These are phyloP conservation scores for Diutina pseudorugosa DNA, from an alignment of 1,139 yeast species.

Conservation along the genomic window DNA sequence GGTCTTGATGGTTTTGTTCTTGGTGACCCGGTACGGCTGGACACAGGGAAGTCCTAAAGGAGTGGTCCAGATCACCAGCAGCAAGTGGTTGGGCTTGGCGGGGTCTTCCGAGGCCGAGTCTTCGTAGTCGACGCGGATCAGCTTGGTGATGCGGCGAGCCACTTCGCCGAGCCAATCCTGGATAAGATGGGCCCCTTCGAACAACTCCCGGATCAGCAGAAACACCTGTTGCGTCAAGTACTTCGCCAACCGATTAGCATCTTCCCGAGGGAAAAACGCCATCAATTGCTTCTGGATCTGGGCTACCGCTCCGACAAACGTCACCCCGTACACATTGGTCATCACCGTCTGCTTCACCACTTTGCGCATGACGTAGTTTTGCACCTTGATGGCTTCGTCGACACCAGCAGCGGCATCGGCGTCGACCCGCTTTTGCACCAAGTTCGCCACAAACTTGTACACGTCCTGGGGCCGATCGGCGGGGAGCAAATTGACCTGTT, in stretches of 20 bases:
- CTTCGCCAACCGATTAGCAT: conserved; percentile 35
- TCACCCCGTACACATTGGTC: conserved; percentile 98
- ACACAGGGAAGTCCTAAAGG: conserved; percentile 91
- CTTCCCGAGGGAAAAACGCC: conserved; percentile 29
- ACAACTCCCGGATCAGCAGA: conserved; percentile 72
- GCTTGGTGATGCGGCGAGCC: conserved; percentile 70
- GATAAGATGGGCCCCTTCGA: conserved; percentile 85
- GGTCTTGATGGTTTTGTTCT: conserved; percentile 55
- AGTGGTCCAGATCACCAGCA: conserved; percentile 95
- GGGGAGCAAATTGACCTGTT: conserved; percentile 79
- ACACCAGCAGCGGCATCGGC: conserved; percentile 46
- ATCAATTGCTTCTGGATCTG: conserved; percentile 64
- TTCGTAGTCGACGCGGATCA: conserved; percentile 54
- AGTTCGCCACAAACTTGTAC: conserved; percentile 66
- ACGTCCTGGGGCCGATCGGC: conserved; percentile 86
- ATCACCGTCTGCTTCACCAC: conserved; percentile 94
- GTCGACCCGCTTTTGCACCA: conserved; percentile 52
- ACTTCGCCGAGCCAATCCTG: conserved; percentile 94
- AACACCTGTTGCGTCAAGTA: conserved; percentile 75
- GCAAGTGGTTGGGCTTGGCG: conserved; percentile 50
- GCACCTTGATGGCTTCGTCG: conserved; percentile 39
- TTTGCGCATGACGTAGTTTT: conserved; percentile 66
- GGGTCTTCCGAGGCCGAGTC: conserved; percentile 14
- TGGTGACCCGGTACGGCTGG: conserved; percentile 78
- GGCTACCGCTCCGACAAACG: conserved; percentile 83